phyloP scores from a whole-genome alignment of 768 basidiomycete species.

The Aureoboletus auriporus region DNA sequence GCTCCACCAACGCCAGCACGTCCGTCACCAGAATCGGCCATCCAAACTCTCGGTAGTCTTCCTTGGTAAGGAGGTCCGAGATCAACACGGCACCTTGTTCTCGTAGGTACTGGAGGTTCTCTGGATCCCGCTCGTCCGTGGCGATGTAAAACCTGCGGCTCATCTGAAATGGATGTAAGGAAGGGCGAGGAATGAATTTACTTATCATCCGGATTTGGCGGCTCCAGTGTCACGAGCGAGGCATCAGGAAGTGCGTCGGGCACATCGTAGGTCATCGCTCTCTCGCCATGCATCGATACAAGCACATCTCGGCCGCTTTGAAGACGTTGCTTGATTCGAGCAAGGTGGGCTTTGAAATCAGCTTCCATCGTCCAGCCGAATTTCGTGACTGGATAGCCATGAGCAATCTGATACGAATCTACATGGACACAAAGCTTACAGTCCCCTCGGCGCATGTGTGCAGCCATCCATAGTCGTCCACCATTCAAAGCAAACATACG shows the following conservation, averaged over 20 bases:
- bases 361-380: constrained; percentile 35
- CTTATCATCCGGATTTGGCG: constrained; percentile 22
- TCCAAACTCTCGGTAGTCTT: constrained; percentile 35
- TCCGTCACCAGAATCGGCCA: constrained; percentile 46
- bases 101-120: constrained; percentile 29
- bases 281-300: constrained; percentile 18
- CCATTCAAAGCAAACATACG: constrained; percentile 28
- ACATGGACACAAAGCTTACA: constrained; percentile 24
- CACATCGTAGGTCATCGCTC: constrained; percentile 17
- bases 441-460: constrained; percentile 43
- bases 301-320: constrained; percentile 13
- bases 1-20: constrained; percentile 40
- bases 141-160: constrained; percentile 31
- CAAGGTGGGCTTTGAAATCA: constrained; percentile 30
- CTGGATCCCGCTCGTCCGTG: constrained; percentile 39
- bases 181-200: constrained; percentile 8
- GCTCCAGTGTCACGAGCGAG: constrained; percentile 20
- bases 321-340: constrained; percentile 27
- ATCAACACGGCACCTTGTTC: constrained; percentile 39
- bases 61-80: constrained; percentile 37
- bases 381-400: constrained; percentile 19
- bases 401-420: background rate
- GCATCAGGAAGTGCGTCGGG: constrained; percentile 18
- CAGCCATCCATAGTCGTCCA: constrained; percentile 40
- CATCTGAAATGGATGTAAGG: constrained; percentile 2